phyloP scores from a whole-genome alignment of 2,329 filamentous ascomycete species.

The Aspergillus fructus region DNA sequence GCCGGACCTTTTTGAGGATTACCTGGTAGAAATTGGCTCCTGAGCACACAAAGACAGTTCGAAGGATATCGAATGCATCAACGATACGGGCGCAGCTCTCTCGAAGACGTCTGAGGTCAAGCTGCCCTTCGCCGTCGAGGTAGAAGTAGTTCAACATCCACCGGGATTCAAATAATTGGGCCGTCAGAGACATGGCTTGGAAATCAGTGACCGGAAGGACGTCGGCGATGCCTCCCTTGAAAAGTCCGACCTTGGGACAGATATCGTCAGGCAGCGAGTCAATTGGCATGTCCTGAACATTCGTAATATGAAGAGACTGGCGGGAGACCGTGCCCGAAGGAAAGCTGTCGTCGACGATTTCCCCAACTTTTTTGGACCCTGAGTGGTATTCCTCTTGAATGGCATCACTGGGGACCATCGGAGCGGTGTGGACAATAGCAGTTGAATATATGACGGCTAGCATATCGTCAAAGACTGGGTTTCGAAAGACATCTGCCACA shows the following conservation, averaged over 20 bases:
- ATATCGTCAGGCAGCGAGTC: constrained; percentile 41
- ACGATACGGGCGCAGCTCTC: constrained; percentile 53
- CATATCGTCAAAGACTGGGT: constrained; percentile 43
- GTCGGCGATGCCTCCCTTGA: constrained; percentile 53
- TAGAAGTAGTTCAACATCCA: constrained; percentile 56
- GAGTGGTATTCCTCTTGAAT: constrained; percentile 10
- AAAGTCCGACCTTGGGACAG: constrained; percentile 52
- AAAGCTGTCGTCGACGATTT: constrained; percentile 21
- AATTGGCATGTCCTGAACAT: constrained; percentile 39
- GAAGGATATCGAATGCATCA: constrained; percentile 61
- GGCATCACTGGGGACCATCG: not conserved
- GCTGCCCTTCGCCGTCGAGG: constrained; percentile 51
- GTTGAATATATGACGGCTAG: constrained; percentile 24
- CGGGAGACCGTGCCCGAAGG: constrained; percentile 29
- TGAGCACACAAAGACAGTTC: constrained; percentile 63
- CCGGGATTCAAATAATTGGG: constrained; percentile 39
- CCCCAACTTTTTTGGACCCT: constrained; percentile 8
- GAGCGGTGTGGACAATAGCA: not conserved
- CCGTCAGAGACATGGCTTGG: constrained; percentile 54
- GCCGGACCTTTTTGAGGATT: constrained; percentile 56
- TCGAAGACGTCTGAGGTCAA: constrained; percentile 47
- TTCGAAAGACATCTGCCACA: constrained; percentile 45
- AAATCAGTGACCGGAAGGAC: constrained; percentile 58
- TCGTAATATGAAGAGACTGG: not conserved
- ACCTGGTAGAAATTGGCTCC: constrained; percentile 55